Base-by-base conservation (phyloP, 1,139 yeast genomes). In the Blastobotrys ciferrii region DNA sequence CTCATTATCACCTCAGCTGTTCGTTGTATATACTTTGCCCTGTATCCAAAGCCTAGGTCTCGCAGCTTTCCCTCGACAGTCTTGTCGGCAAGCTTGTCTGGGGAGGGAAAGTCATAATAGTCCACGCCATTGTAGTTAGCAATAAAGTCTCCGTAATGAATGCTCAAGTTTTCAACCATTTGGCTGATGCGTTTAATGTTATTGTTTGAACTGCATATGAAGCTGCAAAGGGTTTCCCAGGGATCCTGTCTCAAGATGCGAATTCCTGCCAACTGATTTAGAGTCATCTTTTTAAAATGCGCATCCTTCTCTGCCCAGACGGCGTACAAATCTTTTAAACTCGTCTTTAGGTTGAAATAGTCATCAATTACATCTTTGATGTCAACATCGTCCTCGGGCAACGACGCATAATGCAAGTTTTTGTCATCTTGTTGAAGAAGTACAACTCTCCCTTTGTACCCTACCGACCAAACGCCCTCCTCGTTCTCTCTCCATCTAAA, bases 141-240 rank as follows among this genome's bases (percentile, higher is more conserved):
- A 14, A 92, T 69, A 46, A 70, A 73, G 1, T 75, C 69, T 1
- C 98, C 98, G 64, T 79, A 94, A 50, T 84, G 75, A 1, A 69
- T 61, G 61, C 96, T 85, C 40, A 92, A 70, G 49, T 76, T 77
- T 54, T 88, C 91, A 62, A 96, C 94, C 96, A 94, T 89, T 59
- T 84, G 85, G 1, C 96, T 85, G 42, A 94, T 94, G 39, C 99
- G 75, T 62, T 91, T 87, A 50, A 92, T 95, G 61, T 92, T 94
- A 67, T 92, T 92, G 66, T 92, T 92, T n/a, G 96, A 84, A 2
- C 96, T 87, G 66, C 98, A 92, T 18, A 92, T 94, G 58, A 92
- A 92, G 2, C 94, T 85, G 17, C 92, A 70, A 42, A 88, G 71
- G 39, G 94, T 88, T 61, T 94, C 98, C 98, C 98, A 92, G 0